phyloP scores from a whole-genome alignment of 2,329 filamentous ascomycete species.

The Daldinia sp. region DNA sequence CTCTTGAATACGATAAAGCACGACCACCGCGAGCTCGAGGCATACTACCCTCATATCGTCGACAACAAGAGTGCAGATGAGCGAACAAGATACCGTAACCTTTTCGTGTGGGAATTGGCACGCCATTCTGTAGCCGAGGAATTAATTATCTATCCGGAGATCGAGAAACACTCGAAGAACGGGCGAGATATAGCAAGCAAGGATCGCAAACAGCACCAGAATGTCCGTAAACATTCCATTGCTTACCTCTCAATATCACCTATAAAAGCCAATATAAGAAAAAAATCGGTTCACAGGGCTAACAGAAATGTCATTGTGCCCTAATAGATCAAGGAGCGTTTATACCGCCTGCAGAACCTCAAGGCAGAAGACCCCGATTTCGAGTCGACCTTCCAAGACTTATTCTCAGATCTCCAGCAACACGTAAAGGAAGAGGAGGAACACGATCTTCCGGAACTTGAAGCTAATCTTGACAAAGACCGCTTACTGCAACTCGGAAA shows the following conservation, averaged over 20 bases:
- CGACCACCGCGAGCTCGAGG: conserved; percentile 50
- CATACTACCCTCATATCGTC: conserved; percentile 54
- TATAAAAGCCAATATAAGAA: neutral
- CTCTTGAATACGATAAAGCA: conserved; percentile 49
- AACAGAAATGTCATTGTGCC: neutral
- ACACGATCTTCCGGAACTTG: conserved; percentile 58
- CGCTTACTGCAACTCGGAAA: conserved; percentile 50
- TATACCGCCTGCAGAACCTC: conserved; percentile 60
- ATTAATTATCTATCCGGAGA: conserved; percentile 61
- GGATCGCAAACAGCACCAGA: conserved; percentile 58
- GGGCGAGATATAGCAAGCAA: conserved; percentile 56
- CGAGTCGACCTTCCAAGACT: conserved; percentile 50
- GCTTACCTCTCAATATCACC: too few species aligned
- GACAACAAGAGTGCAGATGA: conserved; percentile 49
- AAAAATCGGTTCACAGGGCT: neutral
- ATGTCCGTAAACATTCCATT: conserved; percentile 42
- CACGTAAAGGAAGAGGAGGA: conserved; percentile 62
- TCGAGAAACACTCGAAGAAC: conserved; percentile 57
- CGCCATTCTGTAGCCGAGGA: conserved; percentile 59
- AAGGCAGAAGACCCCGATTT: conserved; percentile 52
- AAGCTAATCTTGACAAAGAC: conserved; percentile 51
- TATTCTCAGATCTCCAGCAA: conserved; percentile 54
- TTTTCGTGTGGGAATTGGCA: conserved; percentile 59
- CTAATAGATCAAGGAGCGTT: conserved; percentile 56
- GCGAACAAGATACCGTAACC: conserved; percentile 54